Evolutionary conservation across 371 early-diverging fungal species (phyloP).

Genomic region (Apophysomyces variabilis): DNA sequence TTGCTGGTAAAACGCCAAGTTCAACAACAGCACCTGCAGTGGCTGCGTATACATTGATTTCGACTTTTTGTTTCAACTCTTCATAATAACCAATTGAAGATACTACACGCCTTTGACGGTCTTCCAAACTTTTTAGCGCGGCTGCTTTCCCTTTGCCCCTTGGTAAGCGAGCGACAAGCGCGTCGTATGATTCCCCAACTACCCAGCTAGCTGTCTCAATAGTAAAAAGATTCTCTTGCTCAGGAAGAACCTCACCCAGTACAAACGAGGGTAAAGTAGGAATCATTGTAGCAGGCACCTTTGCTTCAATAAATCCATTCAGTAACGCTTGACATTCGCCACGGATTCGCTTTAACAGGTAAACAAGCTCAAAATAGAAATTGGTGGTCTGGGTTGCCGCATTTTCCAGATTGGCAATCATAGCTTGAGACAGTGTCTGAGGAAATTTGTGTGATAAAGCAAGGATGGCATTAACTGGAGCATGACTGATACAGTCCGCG

Average conservation of each 20-base stretch:
- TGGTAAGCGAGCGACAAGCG: slow-evolving; percentile 46
- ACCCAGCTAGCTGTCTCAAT: slow-evolving; percentile 63
- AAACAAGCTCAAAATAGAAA: slow-evolving; percentile 73
- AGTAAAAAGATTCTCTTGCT: slow-evolving; percentile 62
- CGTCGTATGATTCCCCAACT: slow-evolving; percentile 56
- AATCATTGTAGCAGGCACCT: slow-evolving; percentile 45
- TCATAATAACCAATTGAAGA: slow-evolving; percentile 70
- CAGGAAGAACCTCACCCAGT: slow-evolving; percentile 47
- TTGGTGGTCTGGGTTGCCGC: slow-evolving; percentile 35
- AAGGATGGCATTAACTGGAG: slow-evolving; percentile 46
- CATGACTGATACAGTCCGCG: slow-evolving; percentile 47
- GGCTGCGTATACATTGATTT: slow-evolving; percentile 75
- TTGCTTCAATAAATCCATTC: slow-evolving; percentile 65
- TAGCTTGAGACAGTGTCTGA: slow-evolving; percentile 50
- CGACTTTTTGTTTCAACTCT: slow-evolving; percentile 67
- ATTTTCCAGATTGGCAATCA: slow-evolving; percentile 60
- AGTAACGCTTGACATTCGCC: slow-evolving; percentile 75
- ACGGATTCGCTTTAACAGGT: slow-evolving; percentile 73
- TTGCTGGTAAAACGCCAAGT: slow-evolving; percentile 78
- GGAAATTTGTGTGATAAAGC: slow-evolving; percentile 55
- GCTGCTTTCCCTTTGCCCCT: slow-evolving; percentile 46
- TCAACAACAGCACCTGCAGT: slow-evolving; percentile 85
- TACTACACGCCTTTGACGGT: slow-evolving; percentile 69
- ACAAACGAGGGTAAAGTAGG: slow-evolving; percentile 67
- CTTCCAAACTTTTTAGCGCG: slow-evolving; percentile 45